These are phyloP conservation scores for Ascocoryne sarcoides DNA, from an alignment of 2,329 filamentous ascomycete genomes.

Conservation along the genomic window DNA sequence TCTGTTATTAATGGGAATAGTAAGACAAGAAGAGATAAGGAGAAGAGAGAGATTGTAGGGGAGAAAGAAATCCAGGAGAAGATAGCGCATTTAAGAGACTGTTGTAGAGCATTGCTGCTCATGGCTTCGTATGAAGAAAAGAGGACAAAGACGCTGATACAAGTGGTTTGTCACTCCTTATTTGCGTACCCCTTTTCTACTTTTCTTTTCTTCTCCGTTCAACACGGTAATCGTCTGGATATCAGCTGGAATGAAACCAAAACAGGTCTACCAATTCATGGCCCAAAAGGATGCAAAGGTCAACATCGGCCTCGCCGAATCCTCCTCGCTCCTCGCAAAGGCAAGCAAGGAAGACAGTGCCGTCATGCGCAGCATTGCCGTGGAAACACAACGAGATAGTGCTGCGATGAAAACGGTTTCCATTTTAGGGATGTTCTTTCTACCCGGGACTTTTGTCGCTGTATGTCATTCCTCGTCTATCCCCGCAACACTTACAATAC, in stretches of 20 bases:
- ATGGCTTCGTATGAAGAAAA: not conserved
- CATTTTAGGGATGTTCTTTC: conserved; percentile 15
- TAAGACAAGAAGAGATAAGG: no score
- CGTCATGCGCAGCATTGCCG: conserved; percentile 25
- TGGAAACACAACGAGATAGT: conserved; percentile 5
- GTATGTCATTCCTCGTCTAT: conserved; percentile 8
- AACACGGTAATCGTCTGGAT: not conserved
- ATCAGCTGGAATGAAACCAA: not conserved
- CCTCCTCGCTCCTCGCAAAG: conserved; percentile 6
- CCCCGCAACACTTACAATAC: no score
- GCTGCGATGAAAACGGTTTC: conserved; percentile 47
- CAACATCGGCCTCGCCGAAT: conserved; percentile 9
- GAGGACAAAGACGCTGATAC: not conserved
- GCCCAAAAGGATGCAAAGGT: conserved; percentile 13
- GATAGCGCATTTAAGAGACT: not conserved
- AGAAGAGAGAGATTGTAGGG: no score
- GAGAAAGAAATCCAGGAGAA: not conserved
- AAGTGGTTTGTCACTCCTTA: conserved; percentile 8
- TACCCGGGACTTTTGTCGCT: conserved; percentile 16
- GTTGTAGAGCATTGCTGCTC: not conserved
- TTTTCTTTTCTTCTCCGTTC: not conserved
- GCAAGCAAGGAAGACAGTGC: conserved; percentile 8
- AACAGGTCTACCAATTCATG: conserved; percentile 13
- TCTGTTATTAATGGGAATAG: no score
- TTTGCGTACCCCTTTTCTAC: not conserved